Conservation (phyloP, 371 early-diverging fungal species). For the Rhizopus delemar region DNA sequence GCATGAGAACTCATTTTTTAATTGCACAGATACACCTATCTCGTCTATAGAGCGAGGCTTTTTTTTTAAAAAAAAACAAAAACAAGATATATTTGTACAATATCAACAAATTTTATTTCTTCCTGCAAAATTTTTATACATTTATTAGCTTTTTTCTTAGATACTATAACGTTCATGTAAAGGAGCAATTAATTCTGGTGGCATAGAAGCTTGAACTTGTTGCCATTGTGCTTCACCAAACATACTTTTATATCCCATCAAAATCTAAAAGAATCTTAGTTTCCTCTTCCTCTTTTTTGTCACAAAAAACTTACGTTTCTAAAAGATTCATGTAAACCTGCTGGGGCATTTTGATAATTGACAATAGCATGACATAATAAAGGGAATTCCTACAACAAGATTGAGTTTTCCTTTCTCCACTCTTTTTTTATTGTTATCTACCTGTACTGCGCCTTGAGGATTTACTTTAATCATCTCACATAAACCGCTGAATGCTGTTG, state of each 20-base stretch:
- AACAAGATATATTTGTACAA: too few relatives aligned
- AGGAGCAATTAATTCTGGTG: slow-evolving; percentile 56
- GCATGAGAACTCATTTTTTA: too few relatives aligned
- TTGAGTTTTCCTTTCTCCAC: not conserved
- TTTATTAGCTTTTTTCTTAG: slow-evolving; percentile 30
- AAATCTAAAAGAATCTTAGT: slow-evolving; percentile 38
- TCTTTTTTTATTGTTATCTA: slow-evolving; percentile 13
- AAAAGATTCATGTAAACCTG: slow-evolving; percentile 66
- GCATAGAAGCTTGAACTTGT: slow-evolving; percentile 56
- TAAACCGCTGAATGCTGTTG: slow-evolving; percentile 89
- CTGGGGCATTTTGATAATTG: slow-evolving; percentile 64
- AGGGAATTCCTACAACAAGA: slow-evolving; percentile 52
- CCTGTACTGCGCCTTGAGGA: slow-evolving; percentile 78
- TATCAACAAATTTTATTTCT: too few relatives aligned
- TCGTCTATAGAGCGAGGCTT: too few relatives aligned
- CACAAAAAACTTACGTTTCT: slow-evolving; percentile 51
- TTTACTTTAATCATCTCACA: slow-evolving; percentile 86
- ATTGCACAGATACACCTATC: too few relatives aligned
- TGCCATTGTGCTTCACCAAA: slow-evolving; percentile 71
- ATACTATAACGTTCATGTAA: slow-evolving; percentile 67
- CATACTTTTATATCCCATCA: slow-evolving; percentile 72
- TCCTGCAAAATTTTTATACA: not conserved
- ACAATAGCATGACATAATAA: slow-evolving; percentile 75
- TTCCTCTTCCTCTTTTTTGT: not conserved
- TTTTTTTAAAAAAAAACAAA: too few relatives aligned